These are phyloP conservation scores for Lumnitzera racemosa DNA, from an alignment of 345 rosid genomes.

Conservation along the genomic window DNA sequence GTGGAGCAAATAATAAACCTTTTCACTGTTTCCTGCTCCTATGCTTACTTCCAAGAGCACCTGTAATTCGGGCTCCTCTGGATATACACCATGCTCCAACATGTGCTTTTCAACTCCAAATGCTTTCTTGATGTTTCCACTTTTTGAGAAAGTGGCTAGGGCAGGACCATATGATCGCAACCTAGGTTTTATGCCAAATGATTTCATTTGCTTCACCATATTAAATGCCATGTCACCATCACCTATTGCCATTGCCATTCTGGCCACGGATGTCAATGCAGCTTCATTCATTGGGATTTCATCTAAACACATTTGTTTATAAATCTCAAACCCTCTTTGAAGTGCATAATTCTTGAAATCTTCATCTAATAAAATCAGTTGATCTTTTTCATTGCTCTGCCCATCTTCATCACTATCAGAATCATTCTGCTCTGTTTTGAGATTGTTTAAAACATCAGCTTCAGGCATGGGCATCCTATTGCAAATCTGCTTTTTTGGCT, in stretches of 20 bases:
- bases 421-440: constrained; percentile 1
- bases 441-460: constrained; percentile 10
- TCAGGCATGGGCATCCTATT: constrained; percentile 9
- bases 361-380: constrained; percentile 30
- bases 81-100: constrained; percentile 53
- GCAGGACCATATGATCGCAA: constrained; percentile 66
- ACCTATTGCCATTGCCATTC: constrained; percentile 55
- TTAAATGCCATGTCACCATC: constrained; percentile 68
- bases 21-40: constrained; percentile 42
- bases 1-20: constrained; percentile 59
- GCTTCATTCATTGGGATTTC: constrained; percentile 53
- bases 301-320: constrained; percentile 36
- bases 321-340: constrained; percentile 50
- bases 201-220: constrained; percentile 54
- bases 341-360: constrained; percentile 46
- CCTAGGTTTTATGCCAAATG: constrained; percentile 45
- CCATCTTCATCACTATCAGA: constrained; percentile 2
- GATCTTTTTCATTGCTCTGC: constrained; percentile 5
- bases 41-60: constrained; percentile 48
- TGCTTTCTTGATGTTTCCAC: constrained; percentile 40
- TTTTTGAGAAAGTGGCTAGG: constrained; percentile 34
- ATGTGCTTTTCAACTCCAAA: constrained; percentile 53
- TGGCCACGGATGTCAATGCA: constrained; percentile 50
- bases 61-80: constrained; percentile 59
- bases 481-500: constrained; percentile 10